Conservation (phyloP, 225 moss, liverwort and hornwort species). For the Physcomitrium patens region DNA sequence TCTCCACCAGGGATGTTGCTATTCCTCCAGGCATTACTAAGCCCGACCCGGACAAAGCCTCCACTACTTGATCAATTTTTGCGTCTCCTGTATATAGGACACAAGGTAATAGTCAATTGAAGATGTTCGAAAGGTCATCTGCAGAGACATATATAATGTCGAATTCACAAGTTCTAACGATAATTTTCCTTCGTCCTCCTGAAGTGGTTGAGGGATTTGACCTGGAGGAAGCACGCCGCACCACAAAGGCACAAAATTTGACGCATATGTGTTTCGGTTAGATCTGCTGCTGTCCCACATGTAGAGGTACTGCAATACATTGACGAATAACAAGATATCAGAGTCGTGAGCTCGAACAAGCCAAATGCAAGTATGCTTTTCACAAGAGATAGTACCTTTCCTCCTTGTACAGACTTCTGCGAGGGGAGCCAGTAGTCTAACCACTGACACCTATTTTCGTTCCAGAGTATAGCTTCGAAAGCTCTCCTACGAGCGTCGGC, state of each 20-base stretch:
- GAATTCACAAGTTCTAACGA: not conserved
- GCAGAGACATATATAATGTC: not conserved
- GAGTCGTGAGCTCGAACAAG: not conserved
- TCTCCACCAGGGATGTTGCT: conserved; percentile 56
- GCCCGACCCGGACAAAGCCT: conserved; percentile 60
- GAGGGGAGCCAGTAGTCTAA: conserved; percentile 80
- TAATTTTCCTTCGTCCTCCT: too few relatives aligned
- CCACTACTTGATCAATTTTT: conserved; percentile 48
- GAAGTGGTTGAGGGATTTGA: not conserved
- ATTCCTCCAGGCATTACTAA: conserved; percentile 72
- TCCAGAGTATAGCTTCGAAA: conserved; percentile 73
- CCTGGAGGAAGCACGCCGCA: conserved; percentile 54
- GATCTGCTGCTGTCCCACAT: conserved; percentile 35
- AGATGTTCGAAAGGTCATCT: not conserved
- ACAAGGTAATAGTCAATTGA: conserved; percentile 20
- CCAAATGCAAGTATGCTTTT: not conserved
- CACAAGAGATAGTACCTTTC: conserved; percentile 30
- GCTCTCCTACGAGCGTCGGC: conserved; percentile 54
- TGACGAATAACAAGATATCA: conserved; percentile 10
- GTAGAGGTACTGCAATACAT: conserved; percentile 37
- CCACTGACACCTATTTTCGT: conserved; percentile 72
- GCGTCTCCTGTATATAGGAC: conserved; percentile 34
- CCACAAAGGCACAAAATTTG: conserved; percentile 83
- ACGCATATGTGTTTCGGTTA: conserved; percentile 52
- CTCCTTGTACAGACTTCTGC: conserved; percentile 25